Conservation (phyloP, 257 asterid species). For the Craterostigma plantagineum region DNA sequence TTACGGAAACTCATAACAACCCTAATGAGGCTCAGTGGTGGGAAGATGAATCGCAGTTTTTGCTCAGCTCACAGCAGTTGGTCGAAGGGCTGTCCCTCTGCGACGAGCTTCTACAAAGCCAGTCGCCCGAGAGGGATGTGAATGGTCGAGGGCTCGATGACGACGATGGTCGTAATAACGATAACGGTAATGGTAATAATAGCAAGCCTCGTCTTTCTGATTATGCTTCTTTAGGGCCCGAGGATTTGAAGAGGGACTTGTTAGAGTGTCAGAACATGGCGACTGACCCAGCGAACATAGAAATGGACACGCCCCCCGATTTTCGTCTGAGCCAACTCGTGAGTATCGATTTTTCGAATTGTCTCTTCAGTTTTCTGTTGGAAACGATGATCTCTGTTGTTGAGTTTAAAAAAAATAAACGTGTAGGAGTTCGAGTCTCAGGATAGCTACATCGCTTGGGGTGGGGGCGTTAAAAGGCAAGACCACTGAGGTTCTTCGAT, state of each 20-base stretch:
- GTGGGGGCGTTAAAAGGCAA: constrained; percentile 21
- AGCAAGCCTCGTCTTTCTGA: constrained; percentile 47
- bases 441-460: constrained; percentile 81
- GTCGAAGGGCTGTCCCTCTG: constrained; percentile 71
- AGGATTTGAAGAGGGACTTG: constrained; percentile 64
- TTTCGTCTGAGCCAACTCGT: constrained; percentile 83
- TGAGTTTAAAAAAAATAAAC: no score
- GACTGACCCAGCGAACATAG: constrained; percentile 34
- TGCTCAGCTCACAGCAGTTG: constrained; percentile 75
- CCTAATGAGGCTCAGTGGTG: constrained; percentile 48
- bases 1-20: constrained; percentile 15
- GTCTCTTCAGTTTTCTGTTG: neutral
- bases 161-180: no score
- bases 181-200: neutral
- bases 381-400: neutral
- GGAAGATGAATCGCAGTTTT: constrained; percentile 58
- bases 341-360: constrained; percentile 10
- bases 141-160: constrained; percentile 12
- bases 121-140: constrained; percentile 57
- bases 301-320: constrained; percentile 57
- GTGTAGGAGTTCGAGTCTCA: constrained; percentile 70
- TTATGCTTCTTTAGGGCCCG: constrained; percentile 55
- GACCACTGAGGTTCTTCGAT: no score
- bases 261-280: constrained; percentile 56
- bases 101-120: constrained; percentile 76